Evolutionary conservation across 495 filamentous ascomycete genomes (phyloP).

Genomic region (Xylaria cubensis): DNA sequence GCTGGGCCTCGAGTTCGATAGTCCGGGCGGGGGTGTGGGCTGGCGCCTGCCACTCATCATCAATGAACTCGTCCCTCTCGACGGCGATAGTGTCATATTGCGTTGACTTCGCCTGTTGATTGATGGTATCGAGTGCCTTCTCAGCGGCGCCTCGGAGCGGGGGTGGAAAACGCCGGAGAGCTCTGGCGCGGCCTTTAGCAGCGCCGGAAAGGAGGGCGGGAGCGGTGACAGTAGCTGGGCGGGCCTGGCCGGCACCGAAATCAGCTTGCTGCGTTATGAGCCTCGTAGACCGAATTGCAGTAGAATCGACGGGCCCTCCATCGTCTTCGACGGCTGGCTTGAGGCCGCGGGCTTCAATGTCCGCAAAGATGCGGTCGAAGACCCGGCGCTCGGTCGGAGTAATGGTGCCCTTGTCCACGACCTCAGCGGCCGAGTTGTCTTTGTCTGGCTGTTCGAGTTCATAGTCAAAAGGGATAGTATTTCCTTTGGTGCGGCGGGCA

Average conservation of each 20-base stretch:
- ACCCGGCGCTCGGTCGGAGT: slow-evolving; percentile 60
- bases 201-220: slow-evolving; percentile 23
- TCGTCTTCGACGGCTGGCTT: slow-evolving; percentile 25
- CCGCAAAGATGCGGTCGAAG: slow-evolving; percentile 66
- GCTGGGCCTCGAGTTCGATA: slow-evolving; percentile 44
- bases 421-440: neutral
- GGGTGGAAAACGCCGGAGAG: slow-evolving; percentile 50
- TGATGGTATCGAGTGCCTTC: slow-evolving; percentile 42
- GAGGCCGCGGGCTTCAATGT: slow-evolving; percentile 50
- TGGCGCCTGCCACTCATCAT: slow-evolving; percentile 37
- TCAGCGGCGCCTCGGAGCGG: slow-evolving; percentile 48
- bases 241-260: slow-evolving; percentile 28
- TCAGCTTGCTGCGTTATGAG: slow-evolving; percentile 47
- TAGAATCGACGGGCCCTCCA: neutral
- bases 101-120: slow-evolving; percentile 10
- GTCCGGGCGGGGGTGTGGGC: slow-evolving; percentile 33
- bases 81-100: neutral
- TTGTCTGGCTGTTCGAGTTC: neutral
- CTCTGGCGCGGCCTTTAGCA: slow-evolving; percentile 40
- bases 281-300: slow-evolving; percentile 31
- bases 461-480: slow-evolving; percentile 22
- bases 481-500: slow-evolving; percentile 14
- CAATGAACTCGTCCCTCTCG: slow-evolving; percentile 38
- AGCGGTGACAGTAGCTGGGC: slow-evolving; percentile 23
- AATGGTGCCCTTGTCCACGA: slow-evolving; percentile 53